Evolutionary conservation across 805 yeast species (phyloP).

Genomic region (Ogataea zsoltii): DNA sequence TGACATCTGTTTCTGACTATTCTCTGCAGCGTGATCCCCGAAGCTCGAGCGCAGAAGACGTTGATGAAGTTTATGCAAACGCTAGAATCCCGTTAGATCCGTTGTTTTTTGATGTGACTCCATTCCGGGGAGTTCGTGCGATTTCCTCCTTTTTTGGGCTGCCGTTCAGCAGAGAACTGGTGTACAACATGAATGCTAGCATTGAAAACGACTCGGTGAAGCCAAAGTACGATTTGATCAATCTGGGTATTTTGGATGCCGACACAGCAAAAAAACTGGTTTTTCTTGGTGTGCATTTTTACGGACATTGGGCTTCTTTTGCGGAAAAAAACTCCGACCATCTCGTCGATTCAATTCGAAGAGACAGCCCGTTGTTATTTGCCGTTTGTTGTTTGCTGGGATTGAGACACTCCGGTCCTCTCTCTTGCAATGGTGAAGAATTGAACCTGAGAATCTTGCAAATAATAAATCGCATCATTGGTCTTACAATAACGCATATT

Average conservation of each 20-base stretch:
- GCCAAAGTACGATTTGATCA: conserved; percentile 18
- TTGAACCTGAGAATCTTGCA: conserved; percentile 41
- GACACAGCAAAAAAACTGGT: conserved; percentile 48
- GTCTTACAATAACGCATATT: conserved; percentile 37
- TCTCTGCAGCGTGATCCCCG: too few relatives aligned
- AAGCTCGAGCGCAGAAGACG: not conserved
- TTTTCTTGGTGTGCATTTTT: conserved; percentile 53
- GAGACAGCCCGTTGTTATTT: conserved; percentile 56
- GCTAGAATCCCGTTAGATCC: conserved; percentile 8
- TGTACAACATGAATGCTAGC: conserved; percentile 16
- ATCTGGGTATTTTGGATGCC: conserved; percentile 45
- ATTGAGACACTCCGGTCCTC: conserved; percentile 40
- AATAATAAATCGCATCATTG: conserved; percentile 32
- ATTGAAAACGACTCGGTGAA: conserved; percentile 2
- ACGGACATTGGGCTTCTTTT: conserved; percentile 70
- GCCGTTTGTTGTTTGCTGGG: conserved; percentile 63
- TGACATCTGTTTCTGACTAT: too few relatives aligned
- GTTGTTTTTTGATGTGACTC: conserved; percentile 24
- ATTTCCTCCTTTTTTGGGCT: conserved; percentile 21
- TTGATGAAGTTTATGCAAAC: conserved; percentile 5
- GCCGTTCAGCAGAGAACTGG: conserved; percentile 31
- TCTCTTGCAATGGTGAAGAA: conserved; percentile 27
- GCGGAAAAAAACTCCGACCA: conserved; percentile 48
- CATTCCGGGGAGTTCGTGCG: conserved; percentile 26
- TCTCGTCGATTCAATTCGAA: conserved; percentile 47